Percentiles rank a stretch among this genome's conserved stretches.
Evolutionary conservation across 495 filamentous ascomycete genomes (phyloP).

Genomic region (Gamarada debralockiae): DNA sequence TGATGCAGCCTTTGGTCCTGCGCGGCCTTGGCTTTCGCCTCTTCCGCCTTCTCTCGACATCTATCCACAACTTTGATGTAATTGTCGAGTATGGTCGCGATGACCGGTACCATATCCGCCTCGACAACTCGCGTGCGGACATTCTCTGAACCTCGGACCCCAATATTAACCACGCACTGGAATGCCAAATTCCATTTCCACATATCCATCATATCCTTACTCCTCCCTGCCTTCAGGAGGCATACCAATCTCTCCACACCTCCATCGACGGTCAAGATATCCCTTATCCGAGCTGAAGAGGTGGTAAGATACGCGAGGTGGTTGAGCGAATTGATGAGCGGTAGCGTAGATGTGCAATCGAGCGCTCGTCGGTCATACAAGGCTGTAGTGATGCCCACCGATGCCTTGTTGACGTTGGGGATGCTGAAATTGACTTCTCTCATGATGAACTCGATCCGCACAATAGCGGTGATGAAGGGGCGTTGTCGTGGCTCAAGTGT

Average conservation of each 20-base stretch:
- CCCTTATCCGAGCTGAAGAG: slow-evolving; percentile 94
- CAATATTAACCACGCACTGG: slow-evolving; percentile 98
- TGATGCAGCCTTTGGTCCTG: slow-evolving; percentile 24
- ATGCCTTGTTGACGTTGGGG: slow-evolving; percentile 99
- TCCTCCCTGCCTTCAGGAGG: slow-evolving; percentile 94
- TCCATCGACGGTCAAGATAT: slow-evolving; percentile 97
- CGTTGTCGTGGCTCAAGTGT: slow-evolving; percentile 6
- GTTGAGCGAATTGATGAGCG: slow-evolving; percentile 96
- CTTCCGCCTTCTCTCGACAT: slow-evolving; percentile 78
- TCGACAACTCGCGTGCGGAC: slow-evolving; percentile 95
- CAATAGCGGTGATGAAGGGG: slow-evolving; percentile 15
- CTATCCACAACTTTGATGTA: slow-evolving; percentile 96
- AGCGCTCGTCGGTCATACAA: slow-evolving; percentile 95
- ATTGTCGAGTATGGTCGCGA: slow-evolving; percentile 98
- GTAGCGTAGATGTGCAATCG: slow-evolving; percentile 95
- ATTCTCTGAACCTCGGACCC: slow-evolving; percentile 88
- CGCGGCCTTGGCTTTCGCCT: slow-evolving; percentile 45
- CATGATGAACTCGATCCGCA: slow-evolving; percentile 53
- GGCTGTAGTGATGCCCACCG: slow-evolving; percentile 97
- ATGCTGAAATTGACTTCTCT: slow-evolving; percentile 99
- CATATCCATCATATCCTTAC: slow-evolving; percentile 98
- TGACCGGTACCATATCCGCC: slow-evolving; percentile 98
- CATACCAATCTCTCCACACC: slow-evolving; percentile 93
- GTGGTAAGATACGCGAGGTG: slow-evolving; percentile 97
- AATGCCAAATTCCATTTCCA: slow-evolving; percentile 99